phyloP scores from a whole-genome alignment of 441 rosid genomes.

The Populus hybrid region DNA sequence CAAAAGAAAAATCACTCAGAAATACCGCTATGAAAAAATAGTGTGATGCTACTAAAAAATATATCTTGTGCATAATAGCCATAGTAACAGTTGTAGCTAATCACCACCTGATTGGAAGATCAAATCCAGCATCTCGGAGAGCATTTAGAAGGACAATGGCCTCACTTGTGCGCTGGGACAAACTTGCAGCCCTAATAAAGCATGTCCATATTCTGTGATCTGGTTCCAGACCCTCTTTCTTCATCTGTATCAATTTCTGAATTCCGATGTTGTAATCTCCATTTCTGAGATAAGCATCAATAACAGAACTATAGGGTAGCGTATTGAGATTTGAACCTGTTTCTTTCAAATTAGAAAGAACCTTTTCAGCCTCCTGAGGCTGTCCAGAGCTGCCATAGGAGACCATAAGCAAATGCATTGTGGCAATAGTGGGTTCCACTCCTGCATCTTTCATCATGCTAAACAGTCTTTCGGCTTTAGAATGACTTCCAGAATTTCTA shows the following conservation, averaged over 20 bases:
- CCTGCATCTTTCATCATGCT: conserved; percentile 80
- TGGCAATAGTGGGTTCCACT: conserved; percentile 70
- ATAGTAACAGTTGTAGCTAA: conserved; percentile 3
- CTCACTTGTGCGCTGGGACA: conserved; percentile 47
- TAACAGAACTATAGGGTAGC: conserved; percentile 78
- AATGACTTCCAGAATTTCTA: conserved; percentile 65
- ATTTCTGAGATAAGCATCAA: conserved; percentile 80
- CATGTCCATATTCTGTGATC: conserved; percentile 97
- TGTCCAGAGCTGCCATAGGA: conserved; percentile 86
- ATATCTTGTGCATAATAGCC: not conserved
- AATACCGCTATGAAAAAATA: not conserved
- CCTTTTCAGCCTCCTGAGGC: conserved; percentile 88
- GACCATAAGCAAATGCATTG: conserved; percentile 96
- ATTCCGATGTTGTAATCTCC: conserved; percentile 68
- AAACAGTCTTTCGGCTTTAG: conserved; percentile 72
- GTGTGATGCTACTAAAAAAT: not conserved
- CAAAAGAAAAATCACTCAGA: conserved; percentile 23
- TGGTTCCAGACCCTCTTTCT: conserved; percentile 68
- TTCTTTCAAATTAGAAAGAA: conserved; percentile 68
- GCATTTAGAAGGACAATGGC: conserved; percentile 67
- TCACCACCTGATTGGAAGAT: conserved; percentile 77
- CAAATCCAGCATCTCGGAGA: conserved; percentile 65
- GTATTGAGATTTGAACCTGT: conserved; percentile 61
- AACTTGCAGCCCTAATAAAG: conserved; percentile 90
- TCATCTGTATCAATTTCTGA: conserved; percentile 73